Evolutionary conservation across 169 alveolate species (phyloP).

Genomic region (Amoebophrya sp.): DNA sequence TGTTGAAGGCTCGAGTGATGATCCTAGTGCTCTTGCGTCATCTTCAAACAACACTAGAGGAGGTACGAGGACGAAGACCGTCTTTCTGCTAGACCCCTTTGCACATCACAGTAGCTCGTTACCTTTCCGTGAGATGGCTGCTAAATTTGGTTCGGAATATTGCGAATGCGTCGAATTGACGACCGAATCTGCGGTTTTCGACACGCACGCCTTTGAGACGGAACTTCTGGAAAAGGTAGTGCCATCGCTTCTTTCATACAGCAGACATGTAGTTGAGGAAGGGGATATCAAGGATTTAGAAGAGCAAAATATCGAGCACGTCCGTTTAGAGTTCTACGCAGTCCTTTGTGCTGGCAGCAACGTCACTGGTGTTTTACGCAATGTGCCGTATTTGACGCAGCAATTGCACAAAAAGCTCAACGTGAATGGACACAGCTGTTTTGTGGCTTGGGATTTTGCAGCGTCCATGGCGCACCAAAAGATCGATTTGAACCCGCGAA

Average conservation of each 20-base stretch:
- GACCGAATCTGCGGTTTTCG: not conserved
- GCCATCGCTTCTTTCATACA: too few species aligned
- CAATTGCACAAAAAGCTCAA: slow-evolving; percentile 23
- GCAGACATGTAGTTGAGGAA: too few species aligned
- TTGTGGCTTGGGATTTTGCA: slow-evolving; percentile 44
- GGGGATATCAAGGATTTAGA: not conserved
- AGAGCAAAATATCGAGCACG: too few species aligned
- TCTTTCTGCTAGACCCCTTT: slow-evolving; percentile 39
- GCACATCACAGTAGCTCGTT: slow-evolving; percentile 46
- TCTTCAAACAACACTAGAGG: not conserved
- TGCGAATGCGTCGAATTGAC: not conserved
- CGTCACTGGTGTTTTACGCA: slow-evolving; percentile 37
- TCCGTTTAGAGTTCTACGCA: not conserved
- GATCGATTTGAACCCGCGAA: slow-evolving; percentile 36
- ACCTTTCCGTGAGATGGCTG: slow-evolving; percentile 41
- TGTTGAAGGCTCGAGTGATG: not conserved
- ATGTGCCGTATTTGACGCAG: not conserved
- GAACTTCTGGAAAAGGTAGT: not conserved
- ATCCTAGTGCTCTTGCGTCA: not conserved
- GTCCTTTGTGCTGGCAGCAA: slow-evolving; percentile 25
- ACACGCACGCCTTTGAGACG: not conserved
- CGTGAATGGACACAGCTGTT: slow-evolving; percentile 32
- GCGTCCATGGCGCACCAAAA: slow-evolving; percentile 32
- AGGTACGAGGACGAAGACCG: not conserved
- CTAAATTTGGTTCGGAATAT: not conserved